Base-by-base conservation (phyloP, 1,139 yeast genomes). In the Saccharomyces pastorianus region DNA sequence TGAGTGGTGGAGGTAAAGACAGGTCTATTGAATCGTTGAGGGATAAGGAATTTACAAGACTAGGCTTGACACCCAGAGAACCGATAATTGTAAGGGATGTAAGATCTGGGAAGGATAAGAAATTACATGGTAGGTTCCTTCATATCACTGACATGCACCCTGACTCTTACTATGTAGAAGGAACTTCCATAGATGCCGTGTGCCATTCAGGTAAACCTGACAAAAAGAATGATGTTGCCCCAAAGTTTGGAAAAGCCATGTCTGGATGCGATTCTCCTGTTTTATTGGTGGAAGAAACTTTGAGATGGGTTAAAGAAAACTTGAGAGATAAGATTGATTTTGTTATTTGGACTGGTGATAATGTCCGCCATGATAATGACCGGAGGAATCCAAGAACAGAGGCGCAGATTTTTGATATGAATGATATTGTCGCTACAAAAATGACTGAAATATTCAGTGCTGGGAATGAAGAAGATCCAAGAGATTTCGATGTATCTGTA, bases 331-430 rank as follows among this genome's bases (percentile, higher is more conserved):
- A 87, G 59, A 83, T 88, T 51, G 96, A 88, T 68, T 88, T 88
- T 67, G 84, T 88, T 29, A 79, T 88, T 17, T 88, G 96, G 96
- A 88, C 96, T 0, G 96, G 96, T 34, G 96, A 88, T 70, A 88
- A 88, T 63, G 82, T 87, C 48, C 76, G 96, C 54, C 96, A 88
- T 67, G 96, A 88, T 68, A 85, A 85, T 64, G 96, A 88, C 70
- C 75, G 95, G 65, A 67, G 70, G 44, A 72, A 71, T 63, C 96
- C 96, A 2, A 79, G 96, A 71, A 81, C 88, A 1, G 93, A 86
- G 63, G 65, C 68, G 56, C 80, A 82, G 56, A 88, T 88, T 51
- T 80, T 86, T 58, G 84, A 84, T 17, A 77, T 84, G 81, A 88
- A 88, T 65, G 76, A 79, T 58, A 63, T 75, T 41, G 80, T 87